A percentile compares a stretch with the other conserved stretches of the same genome.
These are phyloP conservation scores for Amanita pseudoporphyria DNA, from an alignment of 768 basidiomycete genomes.

Conservation along the genomic window DNA sequence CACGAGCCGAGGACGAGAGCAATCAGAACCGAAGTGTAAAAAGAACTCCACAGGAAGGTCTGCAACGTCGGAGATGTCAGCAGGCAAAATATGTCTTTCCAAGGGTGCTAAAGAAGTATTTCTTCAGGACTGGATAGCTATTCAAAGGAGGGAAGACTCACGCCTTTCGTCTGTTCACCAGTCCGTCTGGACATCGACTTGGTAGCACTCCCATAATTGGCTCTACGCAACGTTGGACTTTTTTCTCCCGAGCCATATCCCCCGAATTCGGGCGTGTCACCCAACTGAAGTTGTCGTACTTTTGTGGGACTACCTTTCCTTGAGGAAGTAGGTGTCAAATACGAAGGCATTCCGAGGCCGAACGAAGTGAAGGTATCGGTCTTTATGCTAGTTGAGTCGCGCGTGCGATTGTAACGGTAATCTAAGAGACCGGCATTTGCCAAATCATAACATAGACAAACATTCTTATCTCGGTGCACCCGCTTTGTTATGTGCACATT, in stretches of 20 bases:
- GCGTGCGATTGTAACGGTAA: too few species aligned
- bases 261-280: constrained; percentile 37
- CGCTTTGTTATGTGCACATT: too few species aligned
- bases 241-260: constrained; percentile 52
- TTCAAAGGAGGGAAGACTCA: constrained; percentile 18
- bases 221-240: constrained; percentile 21
- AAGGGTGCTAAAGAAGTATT: constrained; percentile 38
- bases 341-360: too few species aligned
- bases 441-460: too few species aligned
- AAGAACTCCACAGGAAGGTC: constrained; percentile 60
- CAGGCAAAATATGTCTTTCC: constrained; percentile 47
- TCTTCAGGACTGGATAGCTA: neutral
- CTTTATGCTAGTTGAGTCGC: too few species aligned
- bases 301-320: constrained; percentile 15
- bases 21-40: constrained; percentile 49
- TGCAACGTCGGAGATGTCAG: constrained; percentile 45
- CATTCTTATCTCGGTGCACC: too few species aligned
- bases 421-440: too few species aligned
- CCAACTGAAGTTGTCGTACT: constrained; percentile 23
- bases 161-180: constrained; percentile 74
- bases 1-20: constrained; percentile 50
- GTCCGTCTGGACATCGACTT: constrained; percentile 47
- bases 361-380: too few species aligned
- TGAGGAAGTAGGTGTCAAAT: constrained; percentile 34
- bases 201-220: constrained; percentile 23